phyloP scores from a whole-genome alignment of 2,329 filamentous ascomycete genomes.

The Cladosporium sp. region DNA sequence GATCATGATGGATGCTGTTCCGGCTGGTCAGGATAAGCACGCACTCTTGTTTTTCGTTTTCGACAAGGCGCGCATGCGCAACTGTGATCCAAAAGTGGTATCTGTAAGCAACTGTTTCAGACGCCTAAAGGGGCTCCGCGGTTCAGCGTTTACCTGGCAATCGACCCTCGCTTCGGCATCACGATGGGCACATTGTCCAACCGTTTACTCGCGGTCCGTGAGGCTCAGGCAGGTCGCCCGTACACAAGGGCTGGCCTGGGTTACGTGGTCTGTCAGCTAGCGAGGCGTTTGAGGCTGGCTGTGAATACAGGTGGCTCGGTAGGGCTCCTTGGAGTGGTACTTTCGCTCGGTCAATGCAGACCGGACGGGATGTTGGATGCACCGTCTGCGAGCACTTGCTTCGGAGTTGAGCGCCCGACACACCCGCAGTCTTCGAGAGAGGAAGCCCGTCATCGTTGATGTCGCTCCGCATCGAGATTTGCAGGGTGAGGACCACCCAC shows the following conservation, averaged over 20 bases:
- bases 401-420: conserved; percentile 1
- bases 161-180: conserved; percentile 13
- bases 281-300: background rate
- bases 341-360: background rate
- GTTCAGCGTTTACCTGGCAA: conserved; percentile 10
- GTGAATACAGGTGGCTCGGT: conserved; percentile 6
- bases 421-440: background rate
- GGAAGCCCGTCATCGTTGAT: conserved; percentile 6
- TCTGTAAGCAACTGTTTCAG: conserved; percentile 6
- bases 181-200: conserved; percentile 9
- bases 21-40: background rate
- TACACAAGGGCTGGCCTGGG: background rate
- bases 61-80: conserved; percentile 12
- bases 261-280: conserved; percentile 2
- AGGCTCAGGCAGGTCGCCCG: conserved; percentile 1
- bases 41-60: conserved; percentile 12
- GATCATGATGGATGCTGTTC: background rate
- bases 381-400: background rate
- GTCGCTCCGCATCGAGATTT: conserved; percentile 5
- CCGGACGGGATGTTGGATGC: background rate
- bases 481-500: background rate
- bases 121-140: background rate
- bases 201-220: conserved; percentile 5
- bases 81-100: background rate
- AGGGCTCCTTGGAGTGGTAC: background rate